phyloP scores from a whole-genome alignment of 805 yeast species.

The Dipodascus geniculatus region DNA sequence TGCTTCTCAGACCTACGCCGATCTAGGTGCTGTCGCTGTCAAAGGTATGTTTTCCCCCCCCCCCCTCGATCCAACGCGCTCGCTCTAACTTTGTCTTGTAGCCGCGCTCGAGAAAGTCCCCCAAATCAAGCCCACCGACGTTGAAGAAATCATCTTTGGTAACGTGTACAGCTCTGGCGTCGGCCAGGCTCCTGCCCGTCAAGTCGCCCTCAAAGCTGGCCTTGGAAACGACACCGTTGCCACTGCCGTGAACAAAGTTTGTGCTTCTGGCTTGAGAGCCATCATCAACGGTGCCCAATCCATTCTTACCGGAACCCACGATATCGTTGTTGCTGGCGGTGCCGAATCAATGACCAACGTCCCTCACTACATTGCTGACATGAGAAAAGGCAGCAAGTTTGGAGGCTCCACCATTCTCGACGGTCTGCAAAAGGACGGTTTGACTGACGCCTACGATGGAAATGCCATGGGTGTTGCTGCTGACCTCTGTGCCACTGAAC shows the following conservation, averaged over 20 bases:
- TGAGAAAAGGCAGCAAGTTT: conserved; percentile 81
- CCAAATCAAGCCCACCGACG: conserved; percentile 59
- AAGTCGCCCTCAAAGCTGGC: conserved; percentile 88
- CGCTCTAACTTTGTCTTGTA: conserved; percentile 3
- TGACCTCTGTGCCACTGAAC: conserved; percentile 87
- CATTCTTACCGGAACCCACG: conserved; percentile 79
- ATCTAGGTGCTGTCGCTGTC: conserved; percentile 88
- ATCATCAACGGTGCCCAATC: conserved; percentile 85
- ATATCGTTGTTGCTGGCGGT: conserved; percentile 92
- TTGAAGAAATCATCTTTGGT: conserved; percentile 88
- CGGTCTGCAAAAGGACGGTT: conserved; percentile 87
- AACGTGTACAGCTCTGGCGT: conserved; percentile 85
- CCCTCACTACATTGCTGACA: conserved; percentile 81
- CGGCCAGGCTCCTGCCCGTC: conserved; percentile 98
- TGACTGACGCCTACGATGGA: conserved; percentile 81
- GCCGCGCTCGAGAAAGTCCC: conserved; percentile 64
- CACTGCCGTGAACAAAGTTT: conserved; percentile 88
- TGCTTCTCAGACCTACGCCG: conserved; percentile 63
- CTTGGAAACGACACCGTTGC: conserved; percentile 71
- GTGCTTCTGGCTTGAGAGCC: conserved; percentile 93
- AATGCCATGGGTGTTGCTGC: conserved; percentile 95
- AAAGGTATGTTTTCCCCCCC: conserved; percentile 27
- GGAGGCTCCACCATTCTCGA: conserved; percentile 76
- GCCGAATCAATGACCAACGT: conserved; percentile 95
- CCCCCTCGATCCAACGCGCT: no score